A percentile compares a stretch with the other conserved stretches of the same genome.
phyloP scores from a whole-genome alignment of 768 basidiomycete species.

The Mycena latifolia region DNA sequence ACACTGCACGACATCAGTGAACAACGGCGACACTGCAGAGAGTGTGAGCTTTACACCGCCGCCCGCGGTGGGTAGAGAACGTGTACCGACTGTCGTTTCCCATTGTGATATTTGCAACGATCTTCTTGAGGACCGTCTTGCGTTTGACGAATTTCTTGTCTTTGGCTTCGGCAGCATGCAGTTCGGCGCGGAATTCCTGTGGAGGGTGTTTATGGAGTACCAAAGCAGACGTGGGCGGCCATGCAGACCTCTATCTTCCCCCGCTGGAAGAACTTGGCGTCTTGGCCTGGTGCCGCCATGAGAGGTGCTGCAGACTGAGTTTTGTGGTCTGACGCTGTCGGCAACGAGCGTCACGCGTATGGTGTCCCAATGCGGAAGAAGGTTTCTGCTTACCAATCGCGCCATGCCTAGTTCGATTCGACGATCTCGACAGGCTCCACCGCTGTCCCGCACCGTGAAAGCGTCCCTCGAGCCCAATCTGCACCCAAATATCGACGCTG shows the following conservation, averaged over 20 bases:
- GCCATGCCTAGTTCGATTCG: constrained; percentile 1
- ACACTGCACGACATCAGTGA: constrained; percentile 96
- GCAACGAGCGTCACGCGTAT: too few species aligned
- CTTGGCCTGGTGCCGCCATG: constrained; percentile 75
- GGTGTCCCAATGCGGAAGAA: too few species aligned
- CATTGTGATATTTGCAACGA: constrained; percentile 99
- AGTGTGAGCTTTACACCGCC: constrained; percentile 33
- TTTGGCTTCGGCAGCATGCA: constrained; percentile 92
- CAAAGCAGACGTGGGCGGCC: constrained; percentile 30
- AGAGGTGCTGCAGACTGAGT: constrained; percentile 8
- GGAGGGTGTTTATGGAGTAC: constrained; percentile 7
- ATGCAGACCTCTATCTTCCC: constrained; percentile 87
- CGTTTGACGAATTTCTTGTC: constrained; percentile 97
- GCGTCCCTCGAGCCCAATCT: constrained; percentile 42
- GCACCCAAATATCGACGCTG: constrained; percentile 61
- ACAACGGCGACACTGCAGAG: constrained; percentile 87
- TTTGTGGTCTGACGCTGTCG: too few species aligned
- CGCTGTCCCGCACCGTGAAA: constrained; percentile 40
- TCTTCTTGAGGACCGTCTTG: constrained; percentile 96
- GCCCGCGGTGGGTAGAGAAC: constrained; percentile 37
- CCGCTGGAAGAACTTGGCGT: constrained; percentile 92
- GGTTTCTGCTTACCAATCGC: too few species aligned
- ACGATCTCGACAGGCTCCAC: constrained; percentile 21
- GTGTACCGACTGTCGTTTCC: constrained; percentile 93
- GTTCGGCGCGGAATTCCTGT: constrained; percentile 91